phyloP scores from a whole-genome alignment of 2,329 filamentous ascomycete genomes.

The Curvularia sp. region DNA sequence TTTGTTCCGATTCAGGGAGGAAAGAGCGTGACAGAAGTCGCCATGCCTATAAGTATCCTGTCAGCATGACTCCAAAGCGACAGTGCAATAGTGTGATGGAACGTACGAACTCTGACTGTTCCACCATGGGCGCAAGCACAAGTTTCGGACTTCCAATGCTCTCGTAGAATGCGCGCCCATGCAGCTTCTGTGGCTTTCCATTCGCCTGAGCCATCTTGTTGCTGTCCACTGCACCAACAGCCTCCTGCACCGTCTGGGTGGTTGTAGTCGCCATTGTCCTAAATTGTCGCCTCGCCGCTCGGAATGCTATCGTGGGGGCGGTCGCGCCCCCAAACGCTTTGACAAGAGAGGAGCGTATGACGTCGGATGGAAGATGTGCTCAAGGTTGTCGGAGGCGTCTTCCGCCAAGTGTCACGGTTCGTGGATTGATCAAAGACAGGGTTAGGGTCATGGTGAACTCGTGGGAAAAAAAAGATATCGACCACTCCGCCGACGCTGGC shows the following conservation, averaged over 20 bases:
- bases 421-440: background rate
- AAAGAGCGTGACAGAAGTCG: constrained; percentile 95
- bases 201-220: constrained; percentile 20
- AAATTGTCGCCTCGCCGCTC: constrained; percentile 18
- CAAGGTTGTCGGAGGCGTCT: background rate
- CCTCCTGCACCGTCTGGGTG: constrained; percentile 13
- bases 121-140: constrained; percentile 95
- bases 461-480: constrained; percentile 18
- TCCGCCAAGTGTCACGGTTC: background rate
- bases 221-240: constrained; percentile 7
- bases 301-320: constrained; percentile 21
- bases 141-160: constrained; percentile 91
- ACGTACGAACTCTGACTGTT: constrained; percentile 94
- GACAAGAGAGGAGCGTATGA: constrained; percentile 30
- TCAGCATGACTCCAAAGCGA: constrained; percentile 12
- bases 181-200: constrained; percentile 63
- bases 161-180: constrained; percentile 90
- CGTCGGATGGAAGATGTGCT: constrained; percentile 9
- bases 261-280: constrained; percentile 29
- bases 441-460: constrained; percentile 5
- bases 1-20: constrained; percentile 66
- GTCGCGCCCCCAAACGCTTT: constrained; percentile 33
- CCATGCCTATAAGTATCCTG: constrained; percentile 74
- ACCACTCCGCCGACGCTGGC: constrained; percentile 13
- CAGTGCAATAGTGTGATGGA: constrained; percentile 26